These are phyloP conservation scores for Cenococcum geophilum DNA, from an alignment of 495 filamentous ascomycete genomes.

Conservation along the genomic window DNA sequence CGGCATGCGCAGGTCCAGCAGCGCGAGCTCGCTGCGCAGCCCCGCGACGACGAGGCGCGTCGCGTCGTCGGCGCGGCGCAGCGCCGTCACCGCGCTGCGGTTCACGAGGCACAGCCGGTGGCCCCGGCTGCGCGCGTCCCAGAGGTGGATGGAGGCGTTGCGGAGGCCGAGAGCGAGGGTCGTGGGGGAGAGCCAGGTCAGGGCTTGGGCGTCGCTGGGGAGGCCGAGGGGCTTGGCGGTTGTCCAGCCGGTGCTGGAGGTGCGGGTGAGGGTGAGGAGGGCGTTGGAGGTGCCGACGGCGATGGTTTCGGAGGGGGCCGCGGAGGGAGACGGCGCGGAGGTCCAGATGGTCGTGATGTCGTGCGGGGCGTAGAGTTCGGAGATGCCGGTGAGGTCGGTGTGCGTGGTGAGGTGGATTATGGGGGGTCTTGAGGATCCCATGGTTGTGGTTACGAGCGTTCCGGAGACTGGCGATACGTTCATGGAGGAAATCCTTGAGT, in stretches of 20 bases:
- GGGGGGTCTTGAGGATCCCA: slow-evolving; percentile 13
- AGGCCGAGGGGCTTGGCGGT: background rate
- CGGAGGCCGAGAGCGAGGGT: slow-evolving; percentile 27
- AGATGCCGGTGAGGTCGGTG: slow-evolving; percentile 2
- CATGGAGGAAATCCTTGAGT: slow-evolving; percentile 16
- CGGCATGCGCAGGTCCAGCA: slow-evolving; percentile 34
- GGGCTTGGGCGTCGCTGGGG: slow-evolving; percentile 26
- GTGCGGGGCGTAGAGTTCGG: slow-evolving; percentile 11
- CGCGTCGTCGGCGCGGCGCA: slow-evolving; percentile 24
- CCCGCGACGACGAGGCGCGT: slow-evolving; percentile 28
- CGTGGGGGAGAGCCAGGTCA: slow-evolving; percentile 29
- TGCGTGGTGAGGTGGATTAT: slow-evolving; percentile 15
- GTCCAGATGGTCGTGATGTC: slow-evolving; percentile 12
- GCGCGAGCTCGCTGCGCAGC: slow-evolving; percentile 18
- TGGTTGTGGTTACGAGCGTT: slow-evolving; percentile 13
- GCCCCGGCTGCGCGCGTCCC: slow-evolving; percentile 24
- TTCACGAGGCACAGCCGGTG: slow-evolving; percentile 19
- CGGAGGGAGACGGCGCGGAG: slow-evolving; percentile 12
- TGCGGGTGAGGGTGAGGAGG: slow-evolving; percentile 3
- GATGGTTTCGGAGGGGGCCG: slow-evolving; percentile 13
- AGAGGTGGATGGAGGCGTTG: slow-evolving; percentile 26
- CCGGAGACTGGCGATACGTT: slow-evolving; percentile 11
- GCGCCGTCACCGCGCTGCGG: background rate
- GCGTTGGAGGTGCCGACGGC: slow-evolving; percentile 10
- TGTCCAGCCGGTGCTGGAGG: background rate